phyloP scores from a whole-genome alignment of 768 basidiomycete genomes.

The Suillus subaureus region DNA sequence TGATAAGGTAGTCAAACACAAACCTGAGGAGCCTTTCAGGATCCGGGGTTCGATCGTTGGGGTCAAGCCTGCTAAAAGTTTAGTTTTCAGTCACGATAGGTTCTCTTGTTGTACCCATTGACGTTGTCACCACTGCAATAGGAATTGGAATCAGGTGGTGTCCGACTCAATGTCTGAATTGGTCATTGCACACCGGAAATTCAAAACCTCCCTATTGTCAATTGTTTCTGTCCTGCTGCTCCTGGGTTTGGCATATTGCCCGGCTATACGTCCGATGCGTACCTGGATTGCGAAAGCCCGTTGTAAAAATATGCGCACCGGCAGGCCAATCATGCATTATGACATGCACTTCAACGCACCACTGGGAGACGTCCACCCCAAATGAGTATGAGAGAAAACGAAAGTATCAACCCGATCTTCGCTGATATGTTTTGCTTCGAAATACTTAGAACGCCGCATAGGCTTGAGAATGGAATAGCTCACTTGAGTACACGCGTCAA shows the following conservation, averaged over 20 bases:
- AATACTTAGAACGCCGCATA: constrained; percentile 16
- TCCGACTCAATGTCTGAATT: neutral
- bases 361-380: constrained; percentile 95
- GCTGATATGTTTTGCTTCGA: constrained; percentile 80
- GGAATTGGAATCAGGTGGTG: constrained; percentile 1
- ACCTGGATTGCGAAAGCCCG: constrained; percentile 42
- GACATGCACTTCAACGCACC: constrained; percentile 45
- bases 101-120: constrained; percentile 61
- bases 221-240: constrained; percentile 82
- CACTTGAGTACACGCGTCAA: constrained; percentile 88
- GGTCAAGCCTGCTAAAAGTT: constrained; percentile 53
- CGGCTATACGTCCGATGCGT: constrained; percentile 89
- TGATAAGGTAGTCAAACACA: constrained; percentile 26
- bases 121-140: constrained; percentile 87
- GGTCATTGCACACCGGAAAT: constrained; percentile 67
- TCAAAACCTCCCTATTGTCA: constrained; percentile 73
- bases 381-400: constrained; percentile 92
- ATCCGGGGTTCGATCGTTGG: constrained; percentile 83
- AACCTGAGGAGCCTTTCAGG: constrained; percentile 85
- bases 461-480: constrained; percentile 28
- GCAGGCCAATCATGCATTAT: neutral
- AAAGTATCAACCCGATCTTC: constrained; percentile 89
- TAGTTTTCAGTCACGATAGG: neutral
- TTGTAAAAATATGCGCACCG: constrained; percentile 10
- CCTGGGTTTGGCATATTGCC: constrained; percentile 95